These are phyloP conservation scores for Durio zibethinus DNA, from an alignment of 345 rosid species.

Conservation along the genomic window DNA sequence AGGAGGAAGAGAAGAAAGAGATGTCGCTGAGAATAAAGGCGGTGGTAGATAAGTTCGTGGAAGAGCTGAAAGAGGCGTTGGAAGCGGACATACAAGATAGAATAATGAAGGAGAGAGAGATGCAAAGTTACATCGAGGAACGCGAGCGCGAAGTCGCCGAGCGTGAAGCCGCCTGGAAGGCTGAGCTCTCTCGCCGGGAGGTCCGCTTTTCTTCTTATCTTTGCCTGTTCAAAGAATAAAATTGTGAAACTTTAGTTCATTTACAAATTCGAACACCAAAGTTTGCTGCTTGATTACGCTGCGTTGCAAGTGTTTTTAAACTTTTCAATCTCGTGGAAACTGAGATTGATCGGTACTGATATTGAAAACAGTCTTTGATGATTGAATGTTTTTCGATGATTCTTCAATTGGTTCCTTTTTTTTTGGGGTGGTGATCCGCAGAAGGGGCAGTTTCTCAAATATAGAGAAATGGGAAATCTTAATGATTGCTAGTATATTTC, in stretches of 20 bases:
- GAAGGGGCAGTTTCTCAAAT: background rate
- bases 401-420: background rate
- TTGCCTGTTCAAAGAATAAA: background rate
- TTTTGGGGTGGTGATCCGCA: background rate
- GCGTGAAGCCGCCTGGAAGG: conserved; percentile 99
- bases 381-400: too few relatives aligned
- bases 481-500: background rate
- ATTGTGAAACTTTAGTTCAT: background rate
- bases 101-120: conserved; percentile 97
- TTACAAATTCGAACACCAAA: background rate
- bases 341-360: background rate
- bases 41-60: conserved; percentile 95
- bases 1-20: background rate
- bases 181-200: conserved; percentile 97
- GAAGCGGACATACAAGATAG: conserved; percentile 97
- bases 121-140: conserved; percentile 95
- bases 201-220: conserved; percentile 20
- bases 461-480: background rate
- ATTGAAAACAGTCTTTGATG: background rate
- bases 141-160: conserved; percentile 44
- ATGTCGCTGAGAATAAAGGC: conserved; percentile 90
- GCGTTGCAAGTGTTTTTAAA: background rate
- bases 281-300: background rate
- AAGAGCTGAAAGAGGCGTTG: conserved; percentile 92
- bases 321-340: background rate